phyloP scores from a whole-genome alignment of 2,329 filamentous ascomycete species.

The Fusarium beomiforme region DNA sequence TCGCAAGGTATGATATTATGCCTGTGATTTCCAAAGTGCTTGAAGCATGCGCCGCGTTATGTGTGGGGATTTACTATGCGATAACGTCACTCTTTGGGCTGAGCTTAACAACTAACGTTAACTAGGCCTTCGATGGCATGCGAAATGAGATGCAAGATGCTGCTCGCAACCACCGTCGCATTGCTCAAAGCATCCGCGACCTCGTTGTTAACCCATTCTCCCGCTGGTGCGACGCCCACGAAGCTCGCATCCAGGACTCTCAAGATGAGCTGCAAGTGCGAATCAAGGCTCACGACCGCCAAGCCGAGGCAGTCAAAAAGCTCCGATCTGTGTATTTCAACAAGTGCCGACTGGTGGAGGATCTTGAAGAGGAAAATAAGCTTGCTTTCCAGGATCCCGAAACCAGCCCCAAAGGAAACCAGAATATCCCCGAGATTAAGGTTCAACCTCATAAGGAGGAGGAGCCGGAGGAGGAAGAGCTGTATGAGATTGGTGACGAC shows the following conservation, averaged over 20 bases:
- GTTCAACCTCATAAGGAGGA: constrained; percentile 75
- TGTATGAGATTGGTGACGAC: constrained; percentile 90
- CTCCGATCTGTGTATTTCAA: constrained; percentile 97
- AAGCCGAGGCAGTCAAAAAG: constrained; percentile 91
- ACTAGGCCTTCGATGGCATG: constrained; percentile 91
- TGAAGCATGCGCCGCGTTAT: not conserved
- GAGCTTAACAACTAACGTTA: constrained; percentile 30
- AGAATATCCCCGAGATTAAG: constrained; percentile 85
- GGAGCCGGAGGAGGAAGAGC: constrained; percentile 79
- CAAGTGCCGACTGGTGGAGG: constrained; percentile 95
- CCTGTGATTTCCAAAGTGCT: not conserved
- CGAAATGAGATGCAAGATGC: constrained; percentile 93
- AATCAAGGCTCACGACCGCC: constrained; percentile 92
- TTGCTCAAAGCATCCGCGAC: constrained; percentile 94
- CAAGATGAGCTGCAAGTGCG: constrained; percentile 92
- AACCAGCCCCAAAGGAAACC: constrained; percentile 68
- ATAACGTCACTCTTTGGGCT: not conserved
- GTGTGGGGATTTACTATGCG: not conserved
- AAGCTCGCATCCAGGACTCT: constrained; percentile 87
- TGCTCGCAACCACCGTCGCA: constrained; percentile 90
- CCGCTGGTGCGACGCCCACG: constrained; percentile 96
- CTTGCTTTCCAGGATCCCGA: constrained; percentile 92
- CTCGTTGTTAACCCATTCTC: constrained; percentile 94
- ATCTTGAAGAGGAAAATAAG: constrained; percentile 98
- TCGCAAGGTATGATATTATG: constrained; percentile 74